phyloP scores from a whole-genome alignment of 805 yeast species.

The Metschnikowia lachancei region DNA sequence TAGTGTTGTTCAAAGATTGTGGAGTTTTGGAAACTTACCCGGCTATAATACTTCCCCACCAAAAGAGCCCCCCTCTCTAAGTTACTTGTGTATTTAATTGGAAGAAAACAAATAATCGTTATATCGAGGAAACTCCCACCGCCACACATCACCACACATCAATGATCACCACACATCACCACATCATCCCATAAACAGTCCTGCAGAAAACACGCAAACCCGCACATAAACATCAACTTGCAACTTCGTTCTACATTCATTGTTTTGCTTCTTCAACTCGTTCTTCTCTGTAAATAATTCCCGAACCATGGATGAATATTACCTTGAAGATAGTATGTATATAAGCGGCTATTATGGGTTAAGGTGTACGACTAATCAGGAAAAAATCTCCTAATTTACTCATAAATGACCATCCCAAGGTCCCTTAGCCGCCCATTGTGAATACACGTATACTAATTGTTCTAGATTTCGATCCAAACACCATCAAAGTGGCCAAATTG shows the following conservation, averaged over 20 bases:
- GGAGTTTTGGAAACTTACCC: too few relatives aligned
- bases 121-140: too few relatives aligned
- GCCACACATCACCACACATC: too few relatives aligned
- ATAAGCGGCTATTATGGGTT: background rate
- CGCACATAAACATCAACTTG: constrained; percentile 1
- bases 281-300: background rate
- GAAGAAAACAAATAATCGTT: too few relatives aligned
- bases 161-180: too few relatives aligned
- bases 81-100: too few relatives aligned
- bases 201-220: constrained; percentile 3
- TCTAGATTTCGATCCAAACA: constrained; percentile 39
- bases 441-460: constrained; percentile 11
- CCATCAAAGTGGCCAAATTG: constrained; percentile 65
- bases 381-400: background rate
- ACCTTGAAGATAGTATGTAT: constrained; percentile 12
- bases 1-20: too few relatives aligned
- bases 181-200: background rate
- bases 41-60: too few relatives aligned
- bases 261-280: background rate
- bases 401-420: background rate
- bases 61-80: too few relatives aligned
- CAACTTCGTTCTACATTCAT: background rate
- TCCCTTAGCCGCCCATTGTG: background rate
- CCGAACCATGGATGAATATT: constrained; percentile 5
- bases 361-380: background rate